Evolutionary conservation across 140 eudicot genomes (phyloP).

Genomic region (Anethum foeniculum): DNA sequence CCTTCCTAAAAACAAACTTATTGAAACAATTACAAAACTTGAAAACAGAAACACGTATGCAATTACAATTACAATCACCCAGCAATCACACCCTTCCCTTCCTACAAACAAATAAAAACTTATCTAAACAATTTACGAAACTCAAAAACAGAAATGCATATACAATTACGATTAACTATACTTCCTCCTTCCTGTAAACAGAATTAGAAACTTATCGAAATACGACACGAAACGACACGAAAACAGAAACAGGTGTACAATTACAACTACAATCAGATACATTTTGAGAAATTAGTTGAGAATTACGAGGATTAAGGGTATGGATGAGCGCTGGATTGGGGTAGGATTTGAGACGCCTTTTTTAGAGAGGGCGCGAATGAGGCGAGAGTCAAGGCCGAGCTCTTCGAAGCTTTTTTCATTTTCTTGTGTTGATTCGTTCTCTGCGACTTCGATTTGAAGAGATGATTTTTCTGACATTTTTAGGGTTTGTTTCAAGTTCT

Average conservation of each 20-base stretch:
- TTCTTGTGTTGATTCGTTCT: constrained; percentile 27
- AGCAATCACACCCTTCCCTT: no score
- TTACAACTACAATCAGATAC: background rate
- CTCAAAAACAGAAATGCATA: no score
- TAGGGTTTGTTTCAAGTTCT: background rate
- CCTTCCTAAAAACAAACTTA: no score
- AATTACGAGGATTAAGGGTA: constrained; percentile 75
- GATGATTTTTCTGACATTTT: background rate
- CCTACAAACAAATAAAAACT: no score
- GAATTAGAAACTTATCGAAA: no score
- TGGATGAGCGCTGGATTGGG: constrained; percentile 72
- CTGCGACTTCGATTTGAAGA: background rate
- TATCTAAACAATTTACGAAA: no score
- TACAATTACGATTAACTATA: no score
- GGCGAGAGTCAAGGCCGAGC: constrained; percentile 80
- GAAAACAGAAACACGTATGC: background rate
- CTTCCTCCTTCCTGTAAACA: constrained; percentile 48
- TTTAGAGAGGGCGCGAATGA: constrained; percentile 69
- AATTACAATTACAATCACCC: no score
- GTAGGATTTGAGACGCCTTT: constrained; percentile 69
- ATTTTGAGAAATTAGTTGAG: background rate
- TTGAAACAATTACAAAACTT: background rate
- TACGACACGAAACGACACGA: background rate
- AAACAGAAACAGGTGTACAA: background rate
- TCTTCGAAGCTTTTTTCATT: constrained; percentile 57